Conservation (phyloP, 1,284 basidiomycete species). For the Malassezia yamatoensis region DNA sequence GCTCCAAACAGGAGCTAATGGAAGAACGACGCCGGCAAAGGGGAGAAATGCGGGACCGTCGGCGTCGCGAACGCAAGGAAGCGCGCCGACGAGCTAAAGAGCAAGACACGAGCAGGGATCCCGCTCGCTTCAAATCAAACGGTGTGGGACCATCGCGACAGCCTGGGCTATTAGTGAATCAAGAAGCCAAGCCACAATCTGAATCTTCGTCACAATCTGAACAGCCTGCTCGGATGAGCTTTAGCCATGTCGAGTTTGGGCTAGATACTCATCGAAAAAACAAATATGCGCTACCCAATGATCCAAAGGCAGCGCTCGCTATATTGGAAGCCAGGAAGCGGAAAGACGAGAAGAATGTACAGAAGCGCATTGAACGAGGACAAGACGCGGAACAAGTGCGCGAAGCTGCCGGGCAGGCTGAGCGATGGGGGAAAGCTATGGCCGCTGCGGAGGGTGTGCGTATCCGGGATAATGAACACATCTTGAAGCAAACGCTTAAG, state of each 20-base stretch:
- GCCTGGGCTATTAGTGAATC: constrained; percentile 7
- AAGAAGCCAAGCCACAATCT: not conserved
- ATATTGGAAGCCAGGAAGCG: constrained; percentile 37
- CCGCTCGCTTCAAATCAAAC: not conserved
- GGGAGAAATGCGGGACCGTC: constrained; percentile 38
- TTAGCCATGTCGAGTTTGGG: constrained; percentile 16
- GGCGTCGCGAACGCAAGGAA: constrained; percentile 38
- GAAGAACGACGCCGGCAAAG: constrained; percentile 39
- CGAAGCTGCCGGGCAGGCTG: constrained; percentile 27
- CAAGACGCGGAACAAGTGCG: constrained; percentile 23
- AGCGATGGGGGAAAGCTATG: constrained; percentile 39
- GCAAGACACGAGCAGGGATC: not conserved
- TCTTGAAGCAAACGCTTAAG: constrained; percentile 41
- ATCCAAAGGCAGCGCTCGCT: constrained; percentile 42
- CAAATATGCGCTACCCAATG: constrained; percentile 33
- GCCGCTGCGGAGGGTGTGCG: constrained; percentile 40
- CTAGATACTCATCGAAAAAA: constrained; percentile 25
- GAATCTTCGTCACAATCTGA: not conserved
- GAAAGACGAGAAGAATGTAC: constrained; percentile 24
- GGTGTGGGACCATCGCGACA: not conserved
- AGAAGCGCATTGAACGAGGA: constrained; percentile 21
- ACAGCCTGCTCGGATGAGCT: constrained; percentile 2
- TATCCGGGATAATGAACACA: constrained; percentile 41
- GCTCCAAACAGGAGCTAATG: constrained; percentile 37
- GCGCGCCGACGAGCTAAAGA: constrained; percentile 12